These are phyloP conservation scores for Microdochium paspali DNA, from an alignment of 2,329 filamentous ascomycete species.

Conservation along the genomic window DNA sequence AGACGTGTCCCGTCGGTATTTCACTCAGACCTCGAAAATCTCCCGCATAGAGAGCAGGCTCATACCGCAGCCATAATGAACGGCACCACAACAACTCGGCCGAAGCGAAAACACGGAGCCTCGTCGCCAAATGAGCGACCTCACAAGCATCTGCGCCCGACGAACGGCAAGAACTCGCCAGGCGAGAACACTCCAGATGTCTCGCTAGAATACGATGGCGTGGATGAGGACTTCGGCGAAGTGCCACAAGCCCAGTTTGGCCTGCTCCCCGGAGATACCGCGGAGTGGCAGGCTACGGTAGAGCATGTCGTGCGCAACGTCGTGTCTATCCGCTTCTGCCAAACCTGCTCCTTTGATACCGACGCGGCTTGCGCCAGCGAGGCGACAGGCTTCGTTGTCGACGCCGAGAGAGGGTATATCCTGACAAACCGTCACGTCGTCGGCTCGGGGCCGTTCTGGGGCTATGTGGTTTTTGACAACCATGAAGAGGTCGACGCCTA, in stretches of 20 bases:
- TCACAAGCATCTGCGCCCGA: constrained; percentile 30
- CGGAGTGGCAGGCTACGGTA: constrained; percentile 93
- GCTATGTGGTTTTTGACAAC: constrained; percentile 97
- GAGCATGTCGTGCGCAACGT: constrained; percentile 91
- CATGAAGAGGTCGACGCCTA: constrained; percentile 95
- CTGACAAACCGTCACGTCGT: constrained; percentile 90
- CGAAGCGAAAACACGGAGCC: constrained; percentile 41
- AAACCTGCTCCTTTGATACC: constrained; percentile 97
- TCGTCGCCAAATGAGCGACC: constrained; percentile 28
- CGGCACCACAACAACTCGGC: constrained; percentile 14
- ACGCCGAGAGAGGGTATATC: constrained; percentile 84
- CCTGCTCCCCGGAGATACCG: constrained; percentile 43
- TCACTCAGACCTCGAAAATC: too few relatives aligned
- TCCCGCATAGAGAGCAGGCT: neutral
- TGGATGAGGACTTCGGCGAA: constrained; percentile 29
- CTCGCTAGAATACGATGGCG: constrained; percentile 23
- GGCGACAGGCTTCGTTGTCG: constrained; percentile 95
- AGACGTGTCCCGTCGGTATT: neutral
- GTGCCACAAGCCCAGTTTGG: constrained; percentile 26
- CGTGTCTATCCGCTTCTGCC: constrained; percentile 97
- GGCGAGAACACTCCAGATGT: constrained; percentile 39
- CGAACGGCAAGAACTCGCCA: constrained; percentile 38
- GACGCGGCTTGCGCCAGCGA: constrained; percentile 88
- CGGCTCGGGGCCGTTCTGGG: constrained; percentile 92
- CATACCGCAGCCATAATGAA: neutral